A percentile compares a stretch with the other conserved stretches of the same genome.
Conservation (phyloP, 805 yeast genomes). For the Saturnispora kantuleensis region DNA sequence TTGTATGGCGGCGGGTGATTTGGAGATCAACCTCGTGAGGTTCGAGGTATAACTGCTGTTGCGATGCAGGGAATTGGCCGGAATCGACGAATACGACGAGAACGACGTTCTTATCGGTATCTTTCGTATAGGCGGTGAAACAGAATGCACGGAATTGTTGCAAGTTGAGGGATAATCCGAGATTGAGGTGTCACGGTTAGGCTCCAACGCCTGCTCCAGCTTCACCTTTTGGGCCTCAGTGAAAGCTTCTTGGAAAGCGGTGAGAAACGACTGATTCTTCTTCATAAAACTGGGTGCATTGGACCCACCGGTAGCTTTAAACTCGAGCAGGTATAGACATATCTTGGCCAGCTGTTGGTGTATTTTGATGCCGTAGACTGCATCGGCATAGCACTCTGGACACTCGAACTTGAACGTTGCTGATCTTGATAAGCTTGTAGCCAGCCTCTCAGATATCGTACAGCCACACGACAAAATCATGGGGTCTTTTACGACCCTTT, state of each 20-base stretch:
- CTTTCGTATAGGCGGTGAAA: neutral
- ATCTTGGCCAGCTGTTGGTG: neutral
- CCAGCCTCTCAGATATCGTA: slow-evolving; percentile 27
- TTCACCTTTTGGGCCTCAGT: slow-evolving; percentile 19
- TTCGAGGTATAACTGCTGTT: too few relatives aligned
- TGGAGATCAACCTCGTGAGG: too few relatives aligned
- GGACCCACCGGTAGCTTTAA: too few relatives aligned
- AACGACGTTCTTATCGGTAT: too few relatives aligned
- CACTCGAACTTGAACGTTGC: neutral
- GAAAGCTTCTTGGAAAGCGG: slow-evolving; percentile 29
- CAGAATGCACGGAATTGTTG: neutral
- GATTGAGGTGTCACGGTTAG: too few relatives aligned
- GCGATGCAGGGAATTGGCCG: too few relatives aligned
- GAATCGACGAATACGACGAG: too few relatives aligned
- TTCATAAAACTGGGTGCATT: neutral
- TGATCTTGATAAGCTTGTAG: slow-evolving; percentile 7
- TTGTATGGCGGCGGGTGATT: too few relatives aligned
- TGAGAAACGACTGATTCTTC: slow-evolving; percentile 20
- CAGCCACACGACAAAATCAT: slow-evolving; percentile 33
- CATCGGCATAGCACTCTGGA: neutral
- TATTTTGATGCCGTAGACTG: neutral
- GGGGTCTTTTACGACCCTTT: slow-evolving; percentile 20
- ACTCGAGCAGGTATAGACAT: neutral
- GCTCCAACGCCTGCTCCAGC: neutral
- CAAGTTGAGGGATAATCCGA: too few relatives aligned